Percentiles rank a stretch among this genome's conserved stretches.
Evolutionary conservation across 1,284 basidiomycete species (phyloP).

Genomic region (Tilletia indica): DNA sequence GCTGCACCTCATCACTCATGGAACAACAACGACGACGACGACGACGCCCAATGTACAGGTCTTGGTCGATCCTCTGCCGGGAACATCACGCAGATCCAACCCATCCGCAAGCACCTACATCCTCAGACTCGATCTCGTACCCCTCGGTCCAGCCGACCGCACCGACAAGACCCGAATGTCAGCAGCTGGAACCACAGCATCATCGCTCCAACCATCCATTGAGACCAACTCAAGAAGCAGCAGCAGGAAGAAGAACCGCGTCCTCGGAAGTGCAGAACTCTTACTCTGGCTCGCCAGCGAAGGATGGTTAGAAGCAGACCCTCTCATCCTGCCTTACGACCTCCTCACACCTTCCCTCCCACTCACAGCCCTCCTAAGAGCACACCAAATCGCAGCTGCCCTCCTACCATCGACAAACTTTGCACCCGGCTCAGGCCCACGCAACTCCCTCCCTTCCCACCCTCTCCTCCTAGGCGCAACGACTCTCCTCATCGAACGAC

Average conservation of each 20-base stretch:
- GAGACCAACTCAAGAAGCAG: conserved; percentile 20
- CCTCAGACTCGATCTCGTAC: conserved; percentile 27
- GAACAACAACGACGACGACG: conserved; percentile 1
- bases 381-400: conserved; percentile 59
- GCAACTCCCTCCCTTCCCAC: background rate
- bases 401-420: background rate
- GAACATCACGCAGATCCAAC: conserved; percentile 1
- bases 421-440: background rate
- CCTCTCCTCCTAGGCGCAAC: conserved; percentile 1
- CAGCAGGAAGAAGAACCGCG: background rate
- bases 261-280: conserved; percentile 50
- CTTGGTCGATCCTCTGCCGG: conserved; percentile 10
- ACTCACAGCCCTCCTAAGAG: conserved; percentile 39
- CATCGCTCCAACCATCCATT: too few relatives aligned
- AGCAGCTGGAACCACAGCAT: conserved; percentile 18
- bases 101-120: conserved; percentile 25
- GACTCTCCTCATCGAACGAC: background rate
- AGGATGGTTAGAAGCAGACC: conserved; percentile 46
- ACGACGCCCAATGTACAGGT: conserved; percentile 10
- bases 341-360: conserved; percentile 45
- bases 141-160: conserved; percentile 9
- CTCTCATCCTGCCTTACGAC: conserved; percentile 52
- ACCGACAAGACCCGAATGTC: conserved; percentile 17
- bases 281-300: conserved; percentile 52
- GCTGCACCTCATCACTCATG: conserved; percentile 41